A percentile compares a stretch with the other conserved stretches of the same genome.
Conservation (phyloP, 257 asterid genomes). For the Orobanche coerulescens region DNA sequence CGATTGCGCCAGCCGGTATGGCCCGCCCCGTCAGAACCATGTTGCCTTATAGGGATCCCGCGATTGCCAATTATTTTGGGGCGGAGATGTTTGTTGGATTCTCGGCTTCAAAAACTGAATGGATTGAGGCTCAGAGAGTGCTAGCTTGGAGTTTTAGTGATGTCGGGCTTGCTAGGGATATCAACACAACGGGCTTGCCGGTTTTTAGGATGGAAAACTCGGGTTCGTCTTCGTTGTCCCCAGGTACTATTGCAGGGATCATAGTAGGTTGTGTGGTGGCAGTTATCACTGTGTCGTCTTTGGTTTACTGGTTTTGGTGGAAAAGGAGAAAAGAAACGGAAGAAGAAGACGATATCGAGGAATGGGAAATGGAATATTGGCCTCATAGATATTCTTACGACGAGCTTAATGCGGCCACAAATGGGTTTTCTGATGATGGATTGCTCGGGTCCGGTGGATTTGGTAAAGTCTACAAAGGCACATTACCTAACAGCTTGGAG, state of each 20-base stretch:
- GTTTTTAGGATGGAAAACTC: slow-evolving; percentile 33
- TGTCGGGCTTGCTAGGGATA: slow-evolving; percentile 55
- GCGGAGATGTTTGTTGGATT: slow-evolving; percentile 61
- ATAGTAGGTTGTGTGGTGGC: slow-evolving; percentile 40
- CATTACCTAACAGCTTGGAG: slow-evolving; percentile 36
- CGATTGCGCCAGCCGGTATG: slow-evolving; percentile 58
- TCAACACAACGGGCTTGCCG: slow-evolving; percentile 61
- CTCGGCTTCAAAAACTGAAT: slow-evolving; percentile 62
- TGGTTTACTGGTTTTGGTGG: slow-evolving; percentile 59
- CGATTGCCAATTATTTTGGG: slow-evolving; percentile 39
- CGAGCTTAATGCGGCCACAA: slow-evolving; percentile 51
- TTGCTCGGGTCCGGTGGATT: slow-evolving; percentile 70
- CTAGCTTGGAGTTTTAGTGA: slow-evolving; percentile 83
- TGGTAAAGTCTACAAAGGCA: slow-evolving; percentile 73
- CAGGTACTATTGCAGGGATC: slow-evolving; percentile 48
- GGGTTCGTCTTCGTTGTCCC: slow-evolving; percentile 34
- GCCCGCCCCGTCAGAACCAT: slow-evolving; percentile 37
- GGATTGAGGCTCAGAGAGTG: slow-evolving; percentile 72
- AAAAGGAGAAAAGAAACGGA: slow-evolving; percentile 27
- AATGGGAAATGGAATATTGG: slow-evolving; percentile 89
- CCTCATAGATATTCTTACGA: slow-evolving; percentile 68
- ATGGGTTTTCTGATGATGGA: slow-evolving; percentile 42
- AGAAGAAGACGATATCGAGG: slow-evolving; percentile 61
- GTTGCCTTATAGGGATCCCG: slow-evolving; percentile 32
- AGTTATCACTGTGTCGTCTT: slow-evolving; percentile 15